Evolutionary conservation across 2,329 filamentous ascomycete genomes (phyloP), one percentile per base, ranked within the genome.

Genomic region (Colletotrichum nymphaeae): DNA sequence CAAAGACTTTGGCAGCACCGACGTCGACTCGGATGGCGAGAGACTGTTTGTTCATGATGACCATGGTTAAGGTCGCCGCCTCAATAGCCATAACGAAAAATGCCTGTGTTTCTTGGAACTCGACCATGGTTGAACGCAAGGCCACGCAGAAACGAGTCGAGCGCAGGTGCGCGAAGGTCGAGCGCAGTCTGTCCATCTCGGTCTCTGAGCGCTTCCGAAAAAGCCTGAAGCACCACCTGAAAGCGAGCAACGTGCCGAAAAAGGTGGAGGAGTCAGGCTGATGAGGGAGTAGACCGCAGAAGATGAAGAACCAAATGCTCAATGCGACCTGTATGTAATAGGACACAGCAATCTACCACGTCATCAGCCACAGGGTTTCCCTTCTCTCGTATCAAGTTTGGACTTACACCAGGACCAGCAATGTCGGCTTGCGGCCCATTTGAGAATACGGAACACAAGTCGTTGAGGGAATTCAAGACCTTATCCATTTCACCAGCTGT

Each of bases 11-110:
- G 24, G 72, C 67, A 11, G 49, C 68, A 1, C 58, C 66, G 24
- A 72, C 49, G 35, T 74, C 70, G 6, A 75, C 63, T 2, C 7
- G 69, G 57, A 55, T 74, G 59, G 7, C 32, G 35, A n/a, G 22
- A 4, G 42, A 22, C 24, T 56, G 5, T 5, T 24, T 71, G 24
- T 68, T 72, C 49, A 74, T 57, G 9, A 67, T 63, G 56, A 74
- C 75, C 49, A 71, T 74, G 37, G 75, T 60, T 12, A 79, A 63
- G 1, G 76, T 77, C 14, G 77, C 76, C 28, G 78, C 46, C 53
- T 79, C 76, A 26, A 78, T 74, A 7, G 77, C 75, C 5, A 69
- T 66, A 6, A 77, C 72, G 64, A 79, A 77, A 56, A 76, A 79
- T 11, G 73, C 69, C 58, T 79, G 77, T 0, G 77, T 69, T 53